Evolutionary conservation across 2,329 filamentous ascomycete genomes (phyloP), one percentile per base, ranked within the genome.

Genomic region (Fusarium denticulatum): DNA sequence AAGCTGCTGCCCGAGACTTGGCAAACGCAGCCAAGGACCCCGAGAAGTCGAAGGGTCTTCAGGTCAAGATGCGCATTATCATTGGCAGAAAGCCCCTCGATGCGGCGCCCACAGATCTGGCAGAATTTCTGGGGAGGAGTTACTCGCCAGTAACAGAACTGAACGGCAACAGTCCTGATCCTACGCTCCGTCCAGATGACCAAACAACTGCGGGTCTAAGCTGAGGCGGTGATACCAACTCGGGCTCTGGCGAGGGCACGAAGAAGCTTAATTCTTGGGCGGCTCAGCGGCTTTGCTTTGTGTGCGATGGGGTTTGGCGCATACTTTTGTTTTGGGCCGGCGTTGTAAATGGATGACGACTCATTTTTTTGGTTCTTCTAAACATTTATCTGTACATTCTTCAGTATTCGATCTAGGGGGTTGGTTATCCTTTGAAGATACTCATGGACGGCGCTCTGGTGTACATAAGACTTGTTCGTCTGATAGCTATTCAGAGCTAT

Each of bases 11-110:
- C 6, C 79, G 83, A 63, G 87, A 89, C 69, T 79, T 89, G 75
- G 86, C 85, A 65, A 75, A 80, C 24, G 79, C 88, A 30, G 86
- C 88, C 36, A 85, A 86, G 56, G 83, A 87, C 59, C 81, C 85
- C 1, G 80, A 81, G 40, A 83, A 82, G 62, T 81, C 80, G 12
- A 84, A 84, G 59, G 80, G 81, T 0, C 83, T 89, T 45, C 79
- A 83, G 13, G 76, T 87, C 63, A 88, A 86, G 68, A 81, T 88
- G 67, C 82, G 85, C 14, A 83, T 88, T 14, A 72, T 89, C 24
- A 82, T 83, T 15, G 88, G 83, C 7, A 84, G 86, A 69, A 90
- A 90, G 75, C 88, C 88, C 15, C 49, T 76, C 6, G 77, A 82
- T 58, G 73, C 76, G 15, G 71, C 76, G 14, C 68, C 68, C n/a